Evolutionary conservation across 2,329 filamentous ascomycete species (phyloP), one percentile per base, ranked within the genome.

Genomic region (Ophiostoma ulmi): DNA sequence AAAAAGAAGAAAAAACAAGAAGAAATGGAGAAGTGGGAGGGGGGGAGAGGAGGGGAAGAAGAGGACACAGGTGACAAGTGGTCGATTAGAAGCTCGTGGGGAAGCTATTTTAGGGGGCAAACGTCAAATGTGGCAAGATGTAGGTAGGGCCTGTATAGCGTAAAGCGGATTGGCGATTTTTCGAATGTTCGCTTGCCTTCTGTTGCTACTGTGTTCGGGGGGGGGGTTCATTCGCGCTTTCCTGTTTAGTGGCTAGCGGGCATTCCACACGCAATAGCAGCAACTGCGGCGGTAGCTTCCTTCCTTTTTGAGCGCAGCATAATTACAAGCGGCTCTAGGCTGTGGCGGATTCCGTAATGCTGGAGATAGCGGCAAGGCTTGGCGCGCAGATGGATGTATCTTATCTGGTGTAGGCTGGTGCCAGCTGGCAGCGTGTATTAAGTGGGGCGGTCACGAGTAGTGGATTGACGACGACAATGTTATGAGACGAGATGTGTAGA

Each of bases 91-190:
- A 55, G 69, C 41, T 61, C 70, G 68, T 70, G 68, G 68, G 70
- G 66, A 68, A 35, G 67, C 61, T 69, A 67, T 5, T 39, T 39
- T 65, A 39, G 44, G 70, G 70, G 68, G 68, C 52, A 64, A 67
- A 52, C 48, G 38, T 67, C 36, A 58, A 68, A 71, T 71, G 70
- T 71, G 70, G 70, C 70, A 71, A 70, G 70, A 71, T 67, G 55
- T 22, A 58, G 67, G 55, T 22, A 58, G 67, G 44, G 36, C 55
- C 65, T 63, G 58, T 58, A 22, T 58, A 22, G n/a, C 22, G 22
- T 14, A 17, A 17, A 1, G 17, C 44, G 44, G 44, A 48, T 48
- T 48, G 44, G 44, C 20, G 44, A 48, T 48, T 26, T 58, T 55
- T 58, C 52, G n/a, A 67, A 71, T n/a, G 61, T 52, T 68, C 66